These are phyloP conservation scores for Fusarium sacchari DNA, from an alignment of 2,329 filamentous ascomycete genomes.

Conservation along the genomic window DNA sequence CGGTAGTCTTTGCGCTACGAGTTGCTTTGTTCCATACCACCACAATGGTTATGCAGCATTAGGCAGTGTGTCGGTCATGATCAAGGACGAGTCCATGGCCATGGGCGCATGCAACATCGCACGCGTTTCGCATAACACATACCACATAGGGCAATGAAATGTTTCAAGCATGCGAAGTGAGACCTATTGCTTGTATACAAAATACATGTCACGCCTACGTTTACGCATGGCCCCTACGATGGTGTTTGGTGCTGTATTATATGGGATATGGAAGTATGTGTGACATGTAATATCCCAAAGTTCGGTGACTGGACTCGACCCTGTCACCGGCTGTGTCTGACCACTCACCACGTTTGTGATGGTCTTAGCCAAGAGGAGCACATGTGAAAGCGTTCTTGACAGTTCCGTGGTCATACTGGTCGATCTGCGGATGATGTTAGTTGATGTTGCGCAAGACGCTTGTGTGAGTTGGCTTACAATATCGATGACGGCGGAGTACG, in stretches of 20 bases:
- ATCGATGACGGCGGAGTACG: slow-evolving; percentile 24
- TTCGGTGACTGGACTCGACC: neutral
- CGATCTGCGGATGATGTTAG: slow-evolving; percentile 15
- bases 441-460: fast-evolving
- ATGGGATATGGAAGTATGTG: slow-evolving; percentile 30
- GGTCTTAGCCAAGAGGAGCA: slow-evolving; percentile 17
- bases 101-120: neutral
- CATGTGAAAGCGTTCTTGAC: slow-evolving; percentile 27
- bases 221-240: slow-evolving; percentile 38
- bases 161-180: neutral
- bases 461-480: slow-evolving; percentile 5
- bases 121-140: neutral
- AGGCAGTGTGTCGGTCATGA: neutral
- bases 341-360: neutral
- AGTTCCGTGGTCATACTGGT: slow-evolving; percentile 29
- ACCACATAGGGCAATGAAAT: neutral
- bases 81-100: neutral
- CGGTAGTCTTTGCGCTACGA: neutral
- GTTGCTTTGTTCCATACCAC: too few relatives aligned
- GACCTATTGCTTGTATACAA: neutral
- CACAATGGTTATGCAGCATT: neutral
- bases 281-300: slow-evolving; percentile 30
- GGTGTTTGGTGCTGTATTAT: slow-evolving; percentile 36
- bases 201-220: slow-evolving; percentile 35
- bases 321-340: neutral